These are phyloP conservation scores for Stagonosporopsis cucurbitacearum DNA, from an alignment of 2,329 filamentous ascomycete species.

Conservation along the genomic window DNA sequence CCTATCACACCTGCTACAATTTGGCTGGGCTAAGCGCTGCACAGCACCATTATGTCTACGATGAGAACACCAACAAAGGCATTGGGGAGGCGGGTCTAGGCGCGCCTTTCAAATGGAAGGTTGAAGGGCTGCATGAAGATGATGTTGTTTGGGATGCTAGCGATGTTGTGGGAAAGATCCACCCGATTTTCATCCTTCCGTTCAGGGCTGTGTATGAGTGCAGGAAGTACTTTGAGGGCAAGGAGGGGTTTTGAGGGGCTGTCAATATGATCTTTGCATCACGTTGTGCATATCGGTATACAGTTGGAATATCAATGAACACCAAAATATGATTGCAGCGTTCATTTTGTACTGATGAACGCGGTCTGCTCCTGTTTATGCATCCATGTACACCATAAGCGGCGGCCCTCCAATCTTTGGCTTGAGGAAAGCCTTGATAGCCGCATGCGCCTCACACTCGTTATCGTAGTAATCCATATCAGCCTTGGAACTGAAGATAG, in stretches of 20 bases:
- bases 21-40: conserved; percentile 83
- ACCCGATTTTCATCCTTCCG: conserved; percentile 87
- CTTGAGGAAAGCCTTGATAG: conserved; percentile 52
- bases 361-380: not conserved
- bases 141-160: conserved; percentile 68
- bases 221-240: conserved; percentile 68
- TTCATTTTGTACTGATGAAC: too few relatives aligned
- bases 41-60: conserved; percentile 68
- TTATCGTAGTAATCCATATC: conserved; percentile 76
- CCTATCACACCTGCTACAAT: conserved; percentile 93
- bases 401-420: conserved; percentile 36
- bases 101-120: conserved; percentile 55
- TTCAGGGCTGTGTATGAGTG: conserved; percentile 70
- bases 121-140: conserved; percentile 57
- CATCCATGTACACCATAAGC: conserved; percentile 42
- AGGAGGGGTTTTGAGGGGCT: conserved; percentile 59
- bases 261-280: not conserved
- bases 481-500: conserved; percentile 67
- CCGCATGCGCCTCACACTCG: conserved; percentile 62
- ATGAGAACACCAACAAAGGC: conserved; percentile 44
- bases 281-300: not conserved
- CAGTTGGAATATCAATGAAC: not conserved
- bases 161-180: conserved; percentile 73
- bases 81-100: conserved; percentile 36
- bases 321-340: not conserved